Conservation (phyloP, 1,284 basidiomycete species). For the Mycena sp. region DNA sequence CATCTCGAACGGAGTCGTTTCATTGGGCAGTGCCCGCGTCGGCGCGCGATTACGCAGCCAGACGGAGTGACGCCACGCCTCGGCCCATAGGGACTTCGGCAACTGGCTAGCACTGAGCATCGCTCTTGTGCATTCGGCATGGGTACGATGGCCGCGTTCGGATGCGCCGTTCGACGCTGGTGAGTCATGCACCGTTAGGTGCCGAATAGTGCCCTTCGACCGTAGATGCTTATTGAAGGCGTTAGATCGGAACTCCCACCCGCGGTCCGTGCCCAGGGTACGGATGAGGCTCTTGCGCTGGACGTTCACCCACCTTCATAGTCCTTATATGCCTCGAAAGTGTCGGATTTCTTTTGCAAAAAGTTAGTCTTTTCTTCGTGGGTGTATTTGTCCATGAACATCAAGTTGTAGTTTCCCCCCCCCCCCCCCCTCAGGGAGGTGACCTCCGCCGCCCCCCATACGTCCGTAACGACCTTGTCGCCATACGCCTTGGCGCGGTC, state of each 20-base stretch:
- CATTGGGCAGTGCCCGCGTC: conserved; percentile 1
- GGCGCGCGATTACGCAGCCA: conserved; percentile 14
- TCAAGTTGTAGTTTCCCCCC: not conserved
- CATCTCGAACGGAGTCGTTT: conserved; percentile 27
- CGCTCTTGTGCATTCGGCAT: conserved; percentile 29
- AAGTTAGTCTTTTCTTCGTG: conserved; percentile 25
- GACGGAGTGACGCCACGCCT: not conserved
- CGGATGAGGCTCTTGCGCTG: conserved; percentile 29
- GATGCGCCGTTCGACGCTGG: conserved; percentile 42
- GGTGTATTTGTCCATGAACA: conserved; percentile 1
- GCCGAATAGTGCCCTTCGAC: conserved; percentile 34
- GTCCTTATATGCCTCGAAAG: conserved; percentile 27
- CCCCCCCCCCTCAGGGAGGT: not conserved
- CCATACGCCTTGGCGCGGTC: not conserved
- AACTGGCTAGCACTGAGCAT: conserved; percentile 22
- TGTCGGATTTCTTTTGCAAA: conserved; percentile 17
- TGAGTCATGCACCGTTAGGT: conserved; percentile 42
- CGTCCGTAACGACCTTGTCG: not conserved
- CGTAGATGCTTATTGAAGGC: conserved; percentile 33
- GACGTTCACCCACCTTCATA: conserved; percentile 32
- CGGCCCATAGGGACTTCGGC: conserved; percentile 7
- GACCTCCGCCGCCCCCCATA: not conserved
- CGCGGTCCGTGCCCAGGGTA: conserved; percentile 35
- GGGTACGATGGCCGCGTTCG: conserved; percentile 40
- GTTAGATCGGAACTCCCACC: conserved; percentile 35